These are phyloP conservation scores for Brasilioporus rufonigricans DNA, from an alignment of 768 basidiomycete genomes.

Conservation along the genomic window DNA sequence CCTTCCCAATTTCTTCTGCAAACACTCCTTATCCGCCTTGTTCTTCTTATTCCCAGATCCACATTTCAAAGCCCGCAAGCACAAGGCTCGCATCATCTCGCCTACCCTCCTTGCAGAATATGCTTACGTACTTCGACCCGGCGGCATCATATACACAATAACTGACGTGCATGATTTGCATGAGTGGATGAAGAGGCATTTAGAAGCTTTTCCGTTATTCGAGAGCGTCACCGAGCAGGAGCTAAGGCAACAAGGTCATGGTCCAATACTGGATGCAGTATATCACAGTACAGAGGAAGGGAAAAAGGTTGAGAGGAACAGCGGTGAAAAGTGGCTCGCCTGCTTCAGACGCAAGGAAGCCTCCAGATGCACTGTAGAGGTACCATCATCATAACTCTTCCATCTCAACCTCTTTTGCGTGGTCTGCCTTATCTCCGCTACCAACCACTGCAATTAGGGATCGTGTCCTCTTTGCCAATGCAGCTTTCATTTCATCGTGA, in stretches of 20 bases:
- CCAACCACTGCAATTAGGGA: slow-evolving; percentile 63
- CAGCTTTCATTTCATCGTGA: slow-evolving; percentile 79
- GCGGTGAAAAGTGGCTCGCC: slow-evolving; percentile 88
- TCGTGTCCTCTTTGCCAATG: slow-evolving; percentile 62
- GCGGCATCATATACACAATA: slow-evolving; percentile 97
- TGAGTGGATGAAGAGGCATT: slow-evolving; percentile 91
- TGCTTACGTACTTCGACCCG: slow-evolving; percentile 86
- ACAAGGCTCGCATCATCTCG: slow-evolving; percentile 98
- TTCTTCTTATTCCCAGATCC: slow-evolving; percentile 99
- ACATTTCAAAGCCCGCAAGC: slow-evolving; percentile 96
- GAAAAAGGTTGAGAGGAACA: slow-evolving; percentile 91
- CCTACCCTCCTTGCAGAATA: slow-evolving; percentile 98
- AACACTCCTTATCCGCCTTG: slow-evolving; percentile 85
- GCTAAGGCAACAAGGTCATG: slow-evolving; percentile 73
- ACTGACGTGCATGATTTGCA: slow-evolving; percentile 95
- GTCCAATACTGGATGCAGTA: slow-evolving; percentile 77
- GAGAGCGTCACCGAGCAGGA: slow-evolving; percentile 72
- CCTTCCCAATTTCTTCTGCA: slow-evolving; percentile 91
- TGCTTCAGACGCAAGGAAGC: slow-evolving; percentile 71
- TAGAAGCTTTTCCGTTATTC: slow-evolving; percentile 87
- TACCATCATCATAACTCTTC: slow-evolving; percentile 34
- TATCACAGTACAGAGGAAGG: slow-evolving; percentile 92
- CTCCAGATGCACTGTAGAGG: slow-evolving; percentile 10
- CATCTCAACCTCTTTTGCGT: slow-evolving; percentile 36
- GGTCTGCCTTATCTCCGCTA: slow-evolving; percentile 36